Evolutionary conservation across 768 basidiomycete genomes (phyloP).

Genomic region (Collybia sp.): DNA sequence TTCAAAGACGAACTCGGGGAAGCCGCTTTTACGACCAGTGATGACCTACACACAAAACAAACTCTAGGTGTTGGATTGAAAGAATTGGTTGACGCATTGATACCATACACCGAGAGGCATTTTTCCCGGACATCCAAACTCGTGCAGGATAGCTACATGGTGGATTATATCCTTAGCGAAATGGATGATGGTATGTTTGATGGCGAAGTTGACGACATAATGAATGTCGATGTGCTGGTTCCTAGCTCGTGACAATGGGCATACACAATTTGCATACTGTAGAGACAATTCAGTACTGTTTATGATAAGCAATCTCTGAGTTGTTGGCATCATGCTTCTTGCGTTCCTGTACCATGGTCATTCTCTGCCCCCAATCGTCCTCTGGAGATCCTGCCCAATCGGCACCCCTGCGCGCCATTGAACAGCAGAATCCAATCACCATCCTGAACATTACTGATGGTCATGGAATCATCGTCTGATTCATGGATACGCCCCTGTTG

Average conservation of each 20-base stretch:
- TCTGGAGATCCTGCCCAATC: constrained; percentile 41
- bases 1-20: constrained; percentile 45
- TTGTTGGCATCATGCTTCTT: too few species aligned
- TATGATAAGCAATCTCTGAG: too few species aligned
- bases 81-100: constrained; percentile 79
- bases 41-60: constrained; percentile 9
- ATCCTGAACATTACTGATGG: constrained; percentile 32
- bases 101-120: constrained; percentile 96
- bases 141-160: constrained; percentile 92
- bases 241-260: too few species aligned
- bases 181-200: constrained; percentile 81
- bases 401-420: constrained; percentile 71
- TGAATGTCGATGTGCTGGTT: constrained; percentile 31
- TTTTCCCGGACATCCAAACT: constrained; percentile 78
- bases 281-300: too few species aligned
- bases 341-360: not conserved
- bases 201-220: constrained; percentile 32
- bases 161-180: constrained; percentile 85
- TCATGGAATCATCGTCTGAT: constrained; percentile 37
- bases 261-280: too few species aligned
- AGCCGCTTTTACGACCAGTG: constrained; percentile 19
- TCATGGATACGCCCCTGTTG: constrained; percentile 53
- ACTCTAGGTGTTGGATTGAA: constrained; percentile 39
- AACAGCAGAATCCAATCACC: constrained; percentile 69
- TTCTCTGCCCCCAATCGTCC: not conserved